Evolutionary conservation across 495 filamentous ascomycete genomes (phyloP), one percentile per base, ranked within the genome.

Genomic region (Penicillium cinerascens): DNA sequence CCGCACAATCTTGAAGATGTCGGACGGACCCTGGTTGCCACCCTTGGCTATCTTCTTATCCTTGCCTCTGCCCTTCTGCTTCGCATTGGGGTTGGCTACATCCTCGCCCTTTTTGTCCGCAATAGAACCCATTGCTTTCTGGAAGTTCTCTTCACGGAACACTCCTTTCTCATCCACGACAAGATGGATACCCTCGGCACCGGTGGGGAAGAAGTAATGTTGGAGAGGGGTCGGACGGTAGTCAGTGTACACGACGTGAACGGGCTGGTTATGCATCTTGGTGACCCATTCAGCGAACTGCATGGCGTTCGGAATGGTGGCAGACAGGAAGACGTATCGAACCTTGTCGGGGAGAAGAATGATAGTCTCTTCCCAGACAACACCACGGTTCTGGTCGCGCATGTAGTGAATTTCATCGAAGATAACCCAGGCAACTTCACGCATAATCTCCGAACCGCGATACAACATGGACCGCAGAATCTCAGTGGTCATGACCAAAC

Each of bases 381-480:
- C 93, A 73, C 93, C 93, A 66, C 93, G 84, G 54, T 50, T 61
- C 4, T 38, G 11, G 37, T 98, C 93, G 59, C 93, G 81, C 87
- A 98, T 85, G 76, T 97, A 98, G 71, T 98, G 93, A 43, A 98
- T 95, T 69, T 98, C 93, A 67, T 98, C 93, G 59, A 98, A 98
- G 4, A 97, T 73, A 8, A 98, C 95, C 93, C 93, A 97, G 21
- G 83, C 89, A 4, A 97, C 95, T 74, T 98, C 93, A 55, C 93
- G 88, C 93, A 97, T 97, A 54, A 98, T 96, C 71, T 98, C 93
- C 4, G 93, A 97, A 51, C 93, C 93, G 63, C 92, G 83, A 66
- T 98, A 98, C 67, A 98, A 70, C 93, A 98, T 98, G 6, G 93
- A 97, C 42, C 93, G 86, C 58, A 98, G 72, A 88, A 98, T 98